Conservation (phyloP, 2,329 filamentous ascomycete species). For the Colletotrichum sojae region DNA sequence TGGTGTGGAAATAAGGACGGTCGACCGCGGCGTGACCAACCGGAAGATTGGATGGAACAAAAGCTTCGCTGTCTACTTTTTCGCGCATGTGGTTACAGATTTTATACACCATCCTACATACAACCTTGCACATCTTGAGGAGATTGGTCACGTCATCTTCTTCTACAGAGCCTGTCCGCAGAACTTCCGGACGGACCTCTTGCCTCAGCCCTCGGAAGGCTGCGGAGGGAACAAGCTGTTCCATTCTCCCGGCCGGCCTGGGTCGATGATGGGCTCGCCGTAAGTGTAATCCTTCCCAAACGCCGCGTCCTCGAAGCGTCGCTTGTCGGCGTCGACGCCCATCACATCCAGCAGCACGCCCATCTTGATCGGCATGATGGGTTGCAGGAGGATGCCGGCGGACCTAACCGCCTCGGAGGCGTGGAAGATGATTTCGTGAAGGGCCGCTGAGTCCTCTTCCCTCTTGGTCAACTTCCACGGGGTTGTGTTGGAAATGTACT, state of each 20-base stretch:
- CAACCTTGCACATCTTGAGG: not conserved
- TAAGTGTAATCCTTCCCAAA: constrained; percentile 79
- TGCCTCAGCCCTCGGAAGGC: constrained; percentile 16
- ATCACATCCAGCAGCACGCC: constrained; percentile 81
- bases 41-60: no score
- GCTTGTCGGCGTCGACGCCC: constrained; percentile 74
- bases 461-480: constrained; percentile 76
- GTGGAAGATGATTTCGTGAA: constrained; percentile 77
- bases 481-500: constrained; percentile 68
- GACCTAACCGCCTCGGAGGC: constrained; percentile 84
- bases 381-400: constrained; percentile 86
- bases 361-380: constrained; percentile 89
- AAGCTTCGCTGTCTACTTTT: no score
- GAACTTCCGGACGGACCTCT: not conserved
- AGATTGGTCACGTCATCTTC: not conserved
- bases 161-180: not conserved
- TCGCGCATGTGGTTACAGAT: no score
- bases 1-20: no score
- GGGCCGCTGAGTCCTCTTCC: constrained; percentile 52
- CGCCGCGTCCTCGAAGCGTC: constrained; percentile 74
- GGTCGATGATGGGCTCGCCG: constrained; percentile 58
- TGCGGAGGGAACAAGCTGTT: constrained; percentile 31
- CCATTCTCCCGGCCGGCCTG: constrained; percentile 24
- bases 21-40: no score
- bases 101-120: constrained; percentile 1